Conservation (phyloP, 2,329 filamentous ascomycete species). For the Dryadomyces quercus-mongolicae region DNA sequence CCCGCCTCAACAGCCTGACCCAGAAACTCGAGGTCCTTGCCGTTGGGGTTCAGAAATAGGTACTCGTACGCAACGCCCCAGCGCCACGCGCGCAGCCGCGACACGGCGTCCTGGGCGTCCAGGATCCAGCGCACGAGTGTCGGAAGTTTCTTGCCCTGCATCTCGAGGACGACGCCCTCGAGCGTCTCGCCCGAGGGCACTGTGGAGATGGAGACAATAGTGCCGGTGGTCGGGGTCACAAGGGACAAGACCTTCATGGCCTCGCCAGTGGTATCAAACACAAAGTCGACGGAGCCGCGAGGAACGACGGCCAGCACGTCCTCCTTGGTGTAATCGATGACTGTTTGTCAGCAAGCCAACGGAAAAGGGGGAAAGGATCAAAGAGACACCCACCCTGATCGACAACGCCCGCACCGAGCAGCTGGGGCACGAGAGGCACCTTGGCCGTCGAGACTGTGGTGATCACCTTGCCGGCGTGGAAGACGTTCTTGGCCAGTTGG, state of each 20-base stretch:
- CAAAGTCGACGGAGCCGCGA: not conserved
- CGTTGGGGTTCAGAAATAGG: not conserved
- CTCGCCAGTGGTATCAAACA: slow-evolving; percentile 1
- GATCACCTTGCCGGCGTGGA: not conserved
- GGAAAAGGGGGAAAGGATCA: not conserved
- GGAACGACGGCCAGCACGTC: not conserved
- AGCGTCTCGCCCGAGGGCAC: not conserved
- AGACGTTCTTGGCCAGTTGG: slow-evolving; percentile 1
- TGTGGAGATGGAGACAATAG: not conserved
- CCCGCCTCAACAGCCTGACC: not conserved
- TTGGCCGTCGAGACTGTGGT: slow-evolving; percentile 1
- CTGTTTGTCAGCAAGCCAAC: not conserved
- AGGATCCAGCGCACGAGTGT: not conserved
- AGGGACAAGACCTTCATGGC: not conserved
- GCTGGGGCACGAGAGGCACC: not conserved
- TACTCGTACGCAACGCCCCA: not conserved
- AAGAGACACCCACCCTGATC: not conserved
- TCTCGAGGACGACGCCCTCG: not conserved
- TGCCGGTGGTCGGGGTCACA: not conserved
- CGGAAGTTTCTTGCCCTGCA: not conserved
- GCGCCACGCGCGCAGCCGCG: not conserved
- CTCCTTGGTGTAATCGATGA: not conserved
- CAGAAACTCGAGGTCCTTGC: not conserved
- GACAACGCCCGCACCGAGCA: not conserved
- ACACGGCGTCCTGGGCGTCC: not conserved